phyloP scores from a whole-genome alignment of 306 rosid species.

The Acacia acuminata region DNA sequence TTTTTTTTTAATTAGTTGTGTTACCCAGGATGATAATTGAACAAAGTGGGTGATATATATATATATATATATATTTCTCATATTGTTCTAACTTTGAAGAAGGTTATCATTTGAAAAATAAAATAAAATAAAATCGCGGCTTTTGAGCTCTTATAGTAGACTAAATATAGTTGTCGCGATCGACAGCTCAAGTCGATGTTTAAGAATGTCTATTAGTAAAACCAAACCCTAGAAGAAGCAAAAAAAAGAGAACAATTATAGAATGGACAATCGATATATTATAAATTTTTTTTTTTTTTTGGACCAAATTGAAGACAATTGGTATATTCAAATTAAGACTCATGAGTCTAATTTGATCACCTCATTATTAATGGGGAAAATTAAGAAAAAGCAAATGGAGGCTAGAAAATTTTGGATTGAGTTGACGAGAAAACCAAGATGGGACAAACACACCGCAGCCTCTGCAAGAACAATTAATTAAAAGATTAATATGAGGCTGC shows the following conservation, averaged over 20 bases:
- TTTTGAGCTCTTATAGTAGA: not conserved
- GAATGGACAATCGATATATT: not conserved
- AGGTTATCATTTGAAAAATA: not conserved
- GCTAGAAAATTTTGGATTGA: slow-evolving; percentile 8
- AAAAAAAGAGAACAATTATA: not conserved
- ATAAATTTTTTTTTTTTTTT: not conserved
- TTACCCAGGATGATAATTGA: not conserved
- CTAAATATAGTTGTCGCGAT: not conserved
- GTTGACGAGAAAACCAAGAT: slow-evolving; percentile 25
- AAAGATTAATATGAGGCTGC: slow-evolving; percentile 20
- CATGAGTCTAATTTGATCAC: not conserved
- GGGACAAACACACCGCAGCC: not conserved
- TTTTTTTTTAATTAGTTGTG: not conserved
- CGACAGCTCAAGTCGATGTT: slow-evolving; percentile 22
- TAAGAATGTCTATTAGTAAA: not conserved
- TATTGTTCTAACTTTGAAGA: not conserved
- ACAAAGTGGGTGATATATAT: not conserved
- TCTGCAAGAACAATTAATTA: not conserved
- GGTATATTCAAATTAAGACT: not conserved
- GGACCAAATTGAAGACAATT: not conserved
- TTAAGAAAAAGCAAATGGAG: not conserved
- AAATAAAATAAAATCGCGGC: not conserved
- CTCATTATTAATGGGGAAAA: not conserved
- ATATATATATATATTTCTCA: not conserved
- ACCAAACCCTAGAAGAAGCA: not conserved